Evolutionary conservation across 495 filamentous ascomycete species (phyloP).

Genomic region (Aspergillus sparsus): DNA sequence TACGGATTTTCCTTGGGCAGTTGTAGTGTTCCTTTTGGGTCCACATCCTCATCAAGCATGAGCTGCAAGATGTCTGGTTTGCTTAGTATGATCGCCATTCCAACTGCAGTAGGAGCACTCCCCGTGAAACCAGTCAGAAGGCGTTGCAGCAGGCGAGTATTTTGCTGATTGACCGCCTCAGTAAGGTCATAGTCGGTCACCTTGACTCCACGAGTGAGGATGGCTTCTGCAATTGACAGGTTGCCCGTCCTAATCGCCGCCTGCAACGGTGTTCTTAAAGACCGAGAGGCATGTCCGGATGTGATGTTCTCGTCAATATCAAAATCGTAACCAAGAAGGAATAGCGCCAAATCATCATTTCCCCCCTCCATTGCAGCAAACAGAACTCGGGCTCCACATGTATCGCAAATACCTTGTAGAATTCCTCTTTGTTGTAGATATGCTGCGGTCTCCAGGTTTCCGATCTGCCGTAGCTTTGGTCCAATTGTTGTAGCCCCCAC

Average conservation of each 20-base stretch:
- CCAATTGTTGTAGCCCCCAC: not conserved
- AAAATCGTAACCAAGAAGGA: not conserved
- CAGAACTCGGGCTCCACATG: not conserved
- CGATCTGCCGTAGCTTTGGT: not conserved
- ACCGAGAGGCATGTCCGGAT: accelerated
- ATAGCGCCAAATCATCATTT: not conserved
- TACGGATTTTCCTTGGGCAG: no score
- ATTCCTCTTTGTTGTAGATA: conserved; percentile 1
- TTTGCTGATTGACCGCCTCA: not conserved
- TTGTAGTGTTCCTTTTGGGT: conserved; percentile 6
- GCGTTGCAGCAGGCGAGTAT: not conserved
- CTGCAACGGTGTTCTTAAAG: not conserved
- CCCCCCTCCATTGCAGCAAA: not conserved
- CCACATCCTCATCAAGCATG: not conserved
- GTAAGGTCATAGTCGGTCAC: conserved; percentile 2
- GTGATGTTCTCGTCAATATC: not conserved
- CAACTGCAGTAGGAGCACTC: not conserved
- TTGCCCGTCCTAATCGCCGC: not conserved
- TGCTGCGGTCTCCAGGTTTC: not conserved
- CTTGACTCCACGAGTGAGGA: conserved; percentile 2
- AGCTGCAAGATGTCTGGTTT: not conserved
- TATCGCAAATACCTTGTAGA: not conserved
- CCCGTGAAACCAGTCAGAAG: not conserved
- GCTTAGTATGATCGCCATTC: not conserved
- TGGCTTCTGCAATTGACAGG: not conserved